Evolutionary conservation across 1,284 basidiomycete genomes (phyloP), one percentile per base, ranked within the genome.

Genomic region (Puccinia hordei): DNA sequence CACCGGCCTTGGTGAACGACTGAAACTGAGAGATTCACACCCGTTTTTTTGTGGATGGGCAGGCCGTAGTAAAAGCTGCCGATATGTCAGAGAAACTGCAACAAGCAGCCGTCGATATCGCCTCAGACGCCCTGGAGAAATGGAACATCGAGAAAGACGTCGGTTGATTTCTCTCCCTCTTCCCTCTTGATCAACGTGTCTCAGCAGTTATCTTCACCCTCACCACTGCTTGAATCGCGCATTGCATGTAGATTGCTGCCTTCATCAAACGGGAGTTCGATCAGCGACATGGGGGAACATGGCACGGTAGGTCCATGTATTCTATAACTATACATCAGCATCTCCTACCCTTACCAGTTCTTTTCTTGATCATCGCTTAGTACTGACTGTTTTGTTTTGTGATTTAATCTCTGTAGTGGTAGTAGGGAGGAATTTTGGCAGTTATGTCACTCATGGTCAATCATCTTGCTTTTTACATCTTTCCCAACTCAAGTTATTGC

Each of bases 111-210:
- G 76, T 79, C 22, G 55, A 79, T 61, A 44, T 79, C 9, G 76
- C 76, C 46, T 69, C 66, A 33, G 76, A 79, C 41, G 76, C 66
- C 19, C 68, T 79, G 46, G 65, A 69, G 38, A 79, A 79, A 61
- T 79, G 76, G 76, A 79, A 79, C 66, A 71, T 79, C 38, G 76
- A 79, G 38, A 79, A 79, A 79, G 76, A 79, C 57, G 76, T 79
- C 27, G 10, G 76, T 46, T n/a, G 27, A 35, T 30, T 13, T 35
- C 44, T 49, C 27, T 30, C 44, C 68, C 33, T 4, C 12, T 61
- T 9, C 17, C 10, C 27, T 44, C n/a, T 41, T n/a, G 35, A 66
- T 72, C 13, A 51, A 41, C 33, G 27, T n/a, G 27, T 59, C 12
- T 27, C 57, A 10, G 2, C 27, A 3, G 57, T 59, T 17, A 30